Evolutionary conservation across 495 filamentous ascomycete genomes (phyloP).

Genomic region (Choiromyces venosus): DNA sequence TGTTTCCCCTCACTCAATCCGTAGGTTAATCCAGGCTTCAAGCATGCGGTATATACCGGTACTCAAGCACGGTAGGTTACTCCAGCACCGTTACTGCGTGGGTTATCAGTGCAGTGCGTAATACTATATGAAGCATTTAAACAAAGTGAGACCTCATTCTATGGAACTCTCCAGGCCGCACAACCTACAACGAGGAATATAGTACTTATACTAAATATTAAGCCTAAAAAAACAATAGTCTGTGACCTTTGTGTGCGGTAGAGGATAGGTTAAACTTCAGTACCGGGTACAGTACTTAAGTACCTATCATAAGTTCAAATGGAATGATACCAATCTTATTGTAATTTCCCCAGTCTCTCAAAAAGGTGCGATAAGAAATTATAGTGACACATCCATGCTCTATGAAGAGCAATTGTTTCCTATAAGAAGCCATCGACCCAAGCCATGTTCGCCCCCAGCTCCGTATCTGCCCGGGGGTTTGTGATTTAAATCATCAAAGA

Average conservation of each 20-base stretch:
- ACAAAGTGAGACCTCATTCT: background rate
- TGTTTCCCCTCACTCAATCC: background rate
- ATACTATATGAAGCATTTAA: background rate
- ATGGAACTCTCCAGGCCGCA: background rate
- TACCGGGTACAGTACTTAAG: too few relatives aligned
- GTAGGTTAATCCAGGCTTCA: background rate
- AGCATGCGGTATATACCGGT: background rate
- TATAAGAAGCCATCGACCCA: background rate
- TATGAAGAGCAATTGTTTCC: background rate
- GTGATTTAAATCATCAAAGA: background rate
- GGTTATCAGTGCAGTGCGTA: background rate
- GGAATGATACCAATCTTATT: background rate
- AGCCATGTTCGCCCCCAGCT: background rate
- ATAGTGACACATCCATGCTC: background rate
- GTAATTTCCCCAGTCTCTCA: background rate
- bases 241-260: background rate
- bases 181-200: background rate
- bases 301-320: background rate
- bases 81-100: background rate
- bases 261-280: background rate
- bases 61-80: background rate
- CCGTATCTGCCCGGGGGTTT: background rate
- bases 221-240: background rate
- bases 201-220: background rate
- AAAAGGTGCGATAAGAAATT: background rate